Evolutionary conservation across 75 land plant genomes (phyloP).

Genomic region (Larix kaempferi): DNA sequence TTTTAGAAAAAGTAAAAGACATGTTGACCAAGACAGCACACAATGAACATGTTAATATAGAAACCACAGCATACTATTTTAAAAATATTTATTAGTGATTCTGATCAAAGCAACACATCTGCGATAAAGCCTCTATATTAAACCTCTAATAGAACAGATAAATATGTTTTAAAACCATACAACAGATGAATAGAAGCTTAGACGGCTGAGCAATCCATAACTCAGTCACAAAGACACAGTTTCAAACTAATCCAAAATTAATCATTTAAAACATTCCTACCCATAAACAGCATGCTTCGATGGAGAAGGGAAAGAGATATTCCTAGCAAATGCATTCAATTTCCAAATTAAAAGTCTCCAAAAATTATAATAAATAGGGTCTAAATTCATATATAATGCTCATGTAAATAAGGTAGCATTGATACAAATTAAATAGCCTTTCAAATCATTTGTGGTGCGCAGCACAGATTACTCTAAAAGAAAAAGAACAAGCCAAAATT

Average conservation of each 20-base stretch:
- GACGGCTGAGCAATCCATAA: not conserved
- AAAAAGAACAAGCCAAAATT: too few relatives aligned
- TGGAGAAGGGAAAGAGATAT: not conserved
- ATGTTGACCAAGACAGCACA: not conserved
- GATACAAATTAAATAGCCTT: too few relatives aligned
- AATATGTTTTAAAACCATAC: too few relatives aligned
- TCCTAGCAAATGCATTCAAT: not conserved
- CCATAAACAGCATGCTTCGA: not conserved
- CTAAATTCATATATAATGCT: too few relatives aligned
- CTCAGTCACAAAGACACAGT: not conserved
- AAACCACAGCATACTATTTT: not conserved
- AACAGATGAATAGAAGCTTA: not conserved
- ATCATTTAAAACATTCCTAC: not conserved
- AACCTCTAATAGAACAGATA: not conserved
- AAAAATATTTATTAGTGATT: not conserved
- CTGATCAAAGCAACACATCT: not conserved
- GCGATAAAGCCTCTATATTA: not conserved
- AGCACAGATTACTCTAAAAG: too few relatives aligned
- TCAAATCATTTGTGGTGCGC: too few relatives aligned
- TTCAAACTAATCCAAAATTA: not conserved
- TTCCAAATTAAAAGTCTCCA: not conserved
- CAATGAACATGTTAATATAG: not conserved
- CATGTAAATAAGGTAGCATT: too few relatives aligned
- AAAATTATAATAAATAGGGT: too few relatives aligned
- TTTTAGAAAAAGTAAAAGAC: not conserved